phyloP scores from a whole-genome alignment of 108 stramenopile species.

The Stephanodiscus triporus region DNA sequence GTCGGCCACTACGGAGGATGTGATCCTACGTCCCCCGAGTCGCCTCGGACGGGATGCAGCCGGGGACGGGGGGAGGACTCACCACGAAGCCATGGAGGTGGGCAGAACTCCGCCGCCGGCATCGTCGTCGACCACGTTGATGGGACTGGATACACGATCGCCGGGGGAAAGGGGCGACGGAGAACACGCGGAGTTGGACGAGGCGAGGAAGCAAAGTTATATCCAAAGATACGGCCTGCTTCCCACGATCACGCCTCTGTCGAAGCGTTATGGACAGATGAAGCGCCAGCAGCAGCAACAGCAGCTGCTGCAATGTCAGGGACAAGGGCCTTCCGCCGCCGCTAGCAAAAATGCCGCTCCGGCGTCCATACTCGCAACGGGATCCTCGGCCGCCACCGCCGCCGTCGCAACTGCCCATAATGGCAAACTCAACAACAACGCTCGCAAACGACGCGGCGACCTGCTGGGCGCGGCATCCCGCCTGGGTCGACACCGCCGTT shows the following conservation, averaged over 20 bases:
- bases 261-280: constrained; percentile 31
- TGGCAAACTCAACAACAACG: neutral
- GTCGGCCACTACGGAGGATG: neutral
- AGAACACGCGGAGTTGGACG: constrained; percentile 6
- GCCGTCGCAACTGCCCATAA: too few species aligned
- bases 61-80: neutral
- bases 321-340: neutral
- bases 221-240: constrained; percentile 18
- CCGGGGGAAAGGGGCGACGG: neutral
- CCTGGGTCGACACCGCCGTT: neutral
- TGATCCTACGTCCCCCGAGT: neutral
- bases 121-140: neutral
- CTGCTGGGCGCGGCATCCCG: too few species aligned
- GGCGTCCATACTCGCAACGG: neutral
- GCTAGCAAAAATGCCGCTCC: neutral
- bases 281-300: constrained; percentile 17
- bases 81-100: neutral
- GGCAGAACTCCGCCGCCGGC: neutral
- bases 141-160: neutral
- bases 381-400: neutral
- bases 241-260: constrained; percentile 34
- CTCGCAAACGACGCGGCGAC: neutral
- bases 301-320: neutral
- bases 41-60: neutral
- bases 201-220: constrained; percentile 18